These are phyloP conservation scores for Myochromella boudieri DNA, from an alignment of 768 basidiomycete genomes.

Conservation along the genomic window DNA sequence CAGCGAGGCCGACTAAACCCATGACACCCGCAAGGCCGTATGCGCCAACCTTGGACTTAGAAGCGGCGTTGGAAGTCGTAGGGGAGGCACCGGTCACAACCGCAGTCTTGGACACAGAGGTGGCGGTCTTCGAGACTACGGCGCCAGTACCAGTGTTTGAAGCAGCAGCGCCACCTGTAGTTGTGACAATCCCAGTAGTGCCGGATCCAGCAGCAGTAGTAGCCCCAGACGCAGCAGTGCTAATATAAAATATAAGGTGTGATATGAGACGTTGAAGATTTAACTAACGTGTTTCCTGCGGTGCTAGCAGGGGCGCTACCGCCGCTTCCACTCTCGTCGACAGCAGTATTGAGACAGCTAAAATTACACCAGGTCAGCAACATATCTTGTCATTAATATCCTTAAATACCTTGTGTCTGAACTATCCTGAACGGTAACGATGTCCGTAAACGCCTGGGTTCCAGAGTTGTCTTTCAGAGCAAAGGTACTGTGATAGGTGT, in stretches of 20 bases:
- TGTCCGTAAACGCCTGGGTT: constrained; percentile 47
- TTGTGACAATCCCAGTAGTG: neutral
- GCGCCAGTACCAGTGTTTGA: constrained; percentile 19
- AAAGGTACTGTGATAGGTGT: constrained; percentile 40
- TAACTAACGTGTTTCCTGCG: constrained; percentile 17
- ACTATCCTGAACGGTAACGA: constrained; percentile 41
- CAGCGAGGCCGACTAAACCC: constrained; percentile 49
- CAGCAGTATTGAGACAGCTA: constrained; percentile 21
- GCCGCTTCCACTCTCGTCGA: constrained; percentile 8
- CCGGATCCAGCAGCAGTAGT: neutral
- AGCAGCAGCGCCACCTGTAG: constrained; percentile 9
- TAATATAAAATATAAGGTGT: neutral
- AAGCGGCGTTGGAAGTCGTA: constrained; percentile 6
- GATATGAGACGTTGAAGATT: neutral
- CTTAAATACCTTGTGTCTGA: constrained; percentile 31
- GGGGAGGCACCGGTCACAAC: constrained; percentile 5
- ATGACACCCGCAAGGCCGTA: constrained; percentile 49
- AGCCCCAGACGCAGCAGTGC: neutral
- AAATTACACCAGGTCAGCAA: neutral
- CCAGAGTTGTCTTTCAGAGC: constrained; percentile 62
- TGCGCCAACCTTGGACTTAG: constrained; percentile 24
- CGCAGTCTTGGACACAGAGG: constrained; percentile 17
- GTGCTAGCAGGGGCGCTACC: constrained; percentile 8
- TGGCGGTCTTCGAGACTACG: constrained; percentile 6
- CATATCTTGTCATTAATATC: neutral